These are phyloP conservation scores for Spergularia marina DNA, from an alignment of 148 eudicot genomes.

Conservation along the genomic window DNA sequence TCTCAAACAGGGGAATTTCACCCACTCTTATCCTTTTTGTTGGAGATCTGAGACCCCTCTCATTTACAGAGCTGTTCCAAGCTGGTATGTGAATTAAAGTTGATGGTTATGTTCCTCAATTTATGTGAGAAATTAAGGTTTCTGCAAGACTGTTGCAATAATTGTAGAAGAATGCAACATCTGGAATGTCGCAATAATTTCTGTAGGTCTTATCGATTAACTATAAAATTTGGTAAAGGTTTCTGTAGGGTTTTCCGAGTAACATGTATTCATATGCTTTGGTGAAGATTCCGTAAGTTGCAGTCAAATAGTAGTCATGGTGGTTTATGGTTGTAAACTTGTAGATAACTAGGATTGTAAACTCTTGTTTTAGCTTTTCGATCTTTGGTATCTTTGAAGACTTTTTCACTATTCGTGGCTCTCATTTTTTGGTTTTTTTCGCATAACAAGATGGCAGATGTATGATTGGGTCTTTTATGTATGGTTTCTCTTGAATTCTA, in stretches of 20 bases:
- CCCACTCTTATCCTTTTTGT: slow-evolving; percentile 88
- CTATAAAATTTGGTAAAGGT: too few species aligned
- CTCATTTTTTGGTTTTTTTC: background rate
- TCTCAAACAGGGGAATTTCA: slow-evolving; percentile 75
- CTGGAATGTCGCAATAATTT: too few species aligned
- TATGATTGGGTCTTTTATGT: background rate
- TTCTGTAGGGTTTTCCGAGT: too few species aligned
- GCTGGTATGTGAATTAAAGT: slow-evolving; percentile 51
- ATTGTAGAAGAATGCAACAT: background rate
- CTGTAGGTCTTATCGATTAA: too few species aligned
- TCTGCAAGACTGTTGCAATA: background rate
- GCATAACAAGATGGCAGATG: background rate
- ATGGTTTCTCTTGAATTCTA: background rate
- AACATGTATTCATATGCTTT: background rate
- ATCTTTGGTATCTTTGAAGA: background rate
- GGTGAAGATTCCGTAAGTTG: background rate
- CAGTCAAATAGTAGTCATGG: background rate
- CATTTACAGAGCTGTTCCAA: slow-evolving; percentile 97
- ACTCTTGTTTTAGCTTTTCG: background rate
- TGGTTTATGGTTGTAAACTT: background rate
- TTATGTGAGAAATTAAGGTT: background rate
- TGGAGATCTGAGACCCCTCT: slow-evolving; percentile 99
- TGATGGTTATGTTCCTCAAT: background rate
- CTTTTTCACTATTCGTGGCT: background rate
- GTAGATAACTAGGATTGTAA: background rate